These are phyloP conservation scores for Mallotus japonicus DNA, from an alignment of 441 rosid genomes.

Conservation along the genomic window DNA sequence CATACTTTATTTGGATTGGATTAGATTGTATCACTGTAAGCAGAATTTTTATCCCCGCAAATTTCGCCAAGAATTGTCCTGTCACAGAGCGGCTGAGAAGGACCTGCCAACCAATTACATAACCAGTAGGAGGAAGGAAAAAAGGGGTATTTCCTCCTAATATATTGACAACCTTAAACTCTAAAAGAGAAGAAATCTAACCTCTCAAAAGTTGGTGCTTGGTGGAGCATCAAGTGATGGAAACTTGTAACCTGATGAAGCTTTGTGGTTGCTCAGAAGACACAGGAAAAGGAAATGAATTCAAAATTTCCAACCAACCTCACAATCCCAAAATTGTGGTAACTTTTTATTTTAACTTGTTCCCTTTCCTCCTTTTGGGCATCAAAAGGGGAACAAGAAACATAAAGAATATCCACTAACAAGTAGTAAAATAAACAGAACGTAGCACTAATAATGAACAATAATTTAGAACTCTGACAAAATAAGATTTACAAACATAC, in stretches of 20 bases:
- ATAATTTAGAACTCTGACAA: neutral
- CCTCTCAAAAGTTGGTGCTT: slow-evolving; percentile 13
- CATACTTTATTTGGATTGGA: slow-evolving; percentile 7
- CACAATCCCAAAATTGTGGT: neutral
- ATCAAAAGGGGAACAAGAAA: neutral
- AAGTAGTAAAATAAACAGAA: neutral
- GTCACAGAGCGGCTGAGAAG: slow-evolving; percentile 13
- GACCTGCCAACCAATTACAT: slow-evolving; percentile 24
- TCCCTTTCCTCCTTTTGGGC: neutral
- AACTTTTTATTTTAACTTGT: neutral
- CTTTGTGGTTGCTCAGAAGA: slow-evolving; percentile 8
- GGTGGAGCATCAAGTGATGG: slow-evolving; percentile 15
- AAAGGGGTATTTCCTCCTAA: neutral
- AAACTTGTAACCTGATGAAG: slow-evolving; percentile 9
- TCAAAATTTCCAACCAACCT: neutral
- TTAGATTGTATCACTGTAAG: neutral
- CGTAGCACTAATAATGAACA: neutral
- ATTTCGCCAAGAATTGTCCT: slow-evolving; percentile 16
- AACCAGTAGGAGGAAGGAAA: neutral
- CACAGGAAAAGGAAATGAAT: slow-evolving; percentile 2
- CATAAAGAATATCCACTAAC: slow-evolving; percentile 1
- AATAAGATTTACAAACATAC: neutral
- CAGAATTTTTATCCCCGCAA: slow-evolving; percentile 15
- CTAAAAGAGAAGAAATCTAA: neutral
- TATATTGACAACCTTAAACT: neutral